A percentile compares a stretch with the other conserved stretches of the same genome.
These are phyloP conservation scores for Mallotus repandus DNA, from an alignment of 441 rosid genomes.

Conservation along the genomic window DNA sequence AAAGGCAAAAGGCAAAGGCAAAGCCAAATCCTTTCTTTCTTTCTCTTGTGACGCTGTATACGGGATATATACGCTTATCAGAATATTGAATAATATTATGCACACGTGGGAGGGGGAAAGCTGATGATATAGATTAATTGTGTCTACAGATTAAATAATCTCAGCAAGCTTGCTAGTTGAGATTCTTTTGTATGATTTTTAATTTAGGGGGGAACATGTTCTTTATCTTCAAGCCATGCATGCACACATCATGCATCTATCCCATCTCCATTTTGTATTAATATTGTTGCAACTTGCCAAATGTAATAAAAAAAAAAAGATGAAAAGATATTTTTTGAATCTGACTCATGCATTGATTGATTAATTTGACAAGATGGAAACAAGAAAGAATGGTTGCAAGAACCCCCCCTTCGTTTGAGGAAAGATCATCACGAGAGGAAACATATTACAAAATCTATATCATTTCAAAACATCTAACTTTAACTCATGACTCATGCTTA, in stretches of 20 bases:
- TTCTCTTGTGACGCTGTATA: not conserved
- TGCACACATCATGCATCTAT: constrained; percentile 9
- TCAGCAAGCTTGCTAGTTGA: not conserved
- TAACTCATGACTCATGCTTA: not conserved
- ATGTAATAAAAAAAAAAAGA: not conserved
- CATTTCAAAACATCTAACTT: not conserved
- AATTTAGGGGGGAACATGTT: constrained; percentile 18
- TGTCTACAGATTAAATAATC: not conserved
- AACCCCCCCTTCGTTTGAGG: not conserved
- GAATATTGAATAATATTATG: constrained; percentile 1
- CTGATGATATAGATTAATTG: too few species aligned
- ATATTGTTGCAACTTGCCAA: too few species aligned
- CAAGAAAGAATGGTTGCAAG: not conserved
- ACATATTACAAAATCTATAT: not conserved
- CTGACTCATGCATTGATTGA: not conserved
- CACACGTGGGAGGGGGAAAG: not conserved
- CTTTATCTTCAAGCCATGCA: constrained; percentile 24
- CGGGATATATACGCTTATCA: constrained; percentile 8
- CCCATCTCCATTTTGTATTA: not conserved
- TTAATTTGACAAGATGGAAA: not conserved
- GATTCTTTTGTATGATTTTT: not conserved
- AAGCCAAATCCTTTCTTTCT: not conserved
- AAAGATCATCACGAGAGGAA: not conserved
- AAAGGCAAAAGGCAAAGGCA: constrained; percentile 15
- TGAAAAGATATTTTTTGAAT: not conserved